phyloP scores from a whole-genome alignment of 2,329 filamentous ascomycete genomes.

The Nemania sp. region DNA sequence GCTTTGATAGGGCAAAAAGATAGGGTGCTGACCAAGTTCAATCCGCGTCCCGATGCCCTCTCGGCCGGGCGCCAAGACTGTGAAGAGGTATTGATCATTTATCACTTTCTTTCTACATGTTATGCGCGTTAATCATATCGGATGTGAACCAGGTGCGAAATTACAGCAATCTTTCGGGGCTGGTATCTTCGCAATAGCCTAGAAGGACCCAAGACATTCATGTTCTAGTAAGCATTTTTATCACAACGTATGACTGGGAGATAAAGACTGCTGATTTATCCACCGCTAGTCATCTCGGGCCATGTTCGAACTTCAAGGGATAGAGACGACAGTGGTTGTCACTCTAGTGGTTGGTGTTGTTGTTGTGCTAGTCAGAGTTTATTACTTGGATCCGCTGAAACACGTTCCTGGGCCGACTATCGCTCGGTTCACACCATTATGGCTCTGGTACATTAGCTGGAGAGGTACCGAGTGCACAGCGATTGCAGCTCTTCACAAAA shows the following conservation, averaged over 20 bases:
- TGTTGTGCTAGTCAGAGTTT: not conserved
- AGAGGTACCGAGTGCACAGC: conserved; percentile 1
- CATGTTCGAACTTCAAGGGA: not conserved
- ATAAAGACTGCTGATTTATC: not conserved
- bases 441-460: conserved; percentile 19
- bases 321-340: not conserved
- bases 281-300: not conserved
- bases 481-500: not conserved
- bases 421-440: conserved; percentile 3
- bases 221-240: not conserved
- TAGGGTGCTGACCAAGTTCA: not conserved
- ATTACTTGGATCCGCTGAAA: conserved; percentile 2
- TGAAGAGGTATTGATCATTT: not conserved
- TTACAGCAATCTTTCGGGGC: too few relatives aligned
- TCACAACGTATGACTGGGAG: not conserved
- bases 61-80: too few relatives aligned
- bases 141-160: too few relatives aligned
- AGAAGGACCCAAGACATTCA: too few relatives aligned
- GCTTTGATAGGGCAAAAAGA: conserved; percentile 7
- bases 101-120: not conserved
- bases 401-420: conserved; percentile 8
- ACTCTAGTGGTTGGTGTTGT: not conserved
- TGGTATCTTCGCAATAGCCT: too few relatives aligned
- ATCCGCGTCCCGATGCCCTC: not conserved
- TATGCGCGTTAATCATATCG: too few relatives aligned